Conservation (phyloP, 257 asterid species). For the Catharanthus roseus region DNA sequence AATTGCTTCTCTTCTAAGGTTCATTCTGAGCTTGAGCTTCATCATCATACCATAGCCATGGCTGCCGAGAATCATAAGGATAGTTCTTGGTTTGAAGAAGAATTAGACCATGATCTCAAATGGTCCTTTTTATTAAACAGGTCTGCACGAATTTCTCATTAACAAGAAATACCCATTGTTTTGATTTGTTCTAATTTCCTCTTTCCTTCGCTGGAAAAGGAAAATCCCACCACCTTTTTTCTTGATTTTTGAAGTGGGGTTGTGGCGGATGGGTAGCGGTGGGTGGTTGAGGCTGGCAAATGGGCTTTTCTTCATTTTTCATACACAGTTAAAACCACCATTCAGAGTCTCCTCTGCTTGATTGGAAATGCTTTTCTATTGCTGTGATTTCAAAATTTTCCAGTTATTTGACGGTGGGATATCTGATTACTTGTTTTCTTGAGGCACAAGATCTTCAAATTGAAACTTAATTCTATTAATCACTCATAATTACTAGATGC, state of each 20-base stretch:
- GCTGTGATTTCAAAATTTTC: neutral
- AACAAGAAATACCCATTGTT: neutral
- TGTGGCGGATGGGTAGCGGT: neutral
- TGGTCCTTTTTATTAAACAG: constrained; percentile 95
- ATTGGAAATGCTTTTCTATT: neutral
- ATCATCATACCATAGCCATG: constrained; percentile 16
- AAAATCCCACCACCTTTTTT: neutral
- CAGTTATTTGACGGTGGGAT: too few species aligned
- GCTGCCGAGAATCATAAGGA: constrained; percentile 27
- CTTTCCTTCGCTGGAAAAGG: neutral
- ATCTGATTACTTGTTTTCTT: neutral
- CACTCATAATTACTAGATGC: neutral
- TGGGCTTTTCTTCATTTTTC: neutral
- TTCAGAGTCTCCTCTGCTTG: neutral
- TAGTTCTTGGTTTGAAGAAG: constrained; percentile 89
- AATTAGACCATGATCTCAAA: constrained; percentile 77
- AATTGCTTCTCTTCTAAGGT: constrained; percentile 50
- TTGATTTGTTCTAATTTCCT: neutral
- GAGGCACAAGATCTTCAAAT: neutral
- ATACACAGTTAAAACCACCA: neutral
- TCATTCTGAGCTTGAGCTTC: constrained; percentile 33
- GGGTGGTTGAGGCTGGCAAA: neutral
- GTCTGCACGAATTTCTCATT: constrained; percentile 22
- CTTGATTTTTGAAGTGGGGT: neutral
- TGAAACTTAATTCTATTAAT: neutral